Evolutionary conservation across 257 asterid species (phyloP).

Genomic region (Apocynum venetum): DNA sequence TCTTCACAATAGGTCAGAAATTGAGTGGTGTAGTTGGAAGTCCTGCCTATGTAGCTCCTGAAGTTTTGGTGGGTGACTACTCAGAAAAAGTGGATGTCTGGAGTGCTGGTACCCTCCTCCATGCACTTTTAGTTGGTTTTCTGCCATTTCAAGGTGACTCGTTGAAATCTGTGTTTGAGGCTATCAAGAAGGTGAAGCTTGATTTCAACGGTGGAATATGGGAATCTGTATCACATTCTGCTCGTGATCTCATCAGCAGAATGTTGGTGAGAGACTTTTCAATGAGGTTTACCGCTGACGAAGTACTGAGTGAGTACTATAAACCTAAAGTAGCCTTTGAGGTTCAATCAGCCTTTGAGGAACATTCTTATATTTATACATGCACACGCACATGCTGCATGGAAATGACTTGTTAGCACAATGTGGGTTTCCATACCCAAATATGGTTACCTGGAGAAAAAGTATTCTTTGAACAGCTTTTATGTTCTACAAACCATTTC

Average conservation of each 20-base stretch:
- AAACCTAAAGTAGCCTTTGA: not conserved
- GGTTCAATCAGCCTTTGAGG: not conserved
- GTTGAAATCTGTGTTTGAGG: conserved; percentile 62
- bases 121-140: conserved; percentile 73
- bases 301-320: conserved; percentile 65
- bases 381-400: not conserved
- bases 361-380: not conserved
- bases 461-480: not conserved
- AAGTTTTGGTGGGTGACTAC: conserved; percentile 75
- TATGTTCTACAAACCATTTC: not conserved
- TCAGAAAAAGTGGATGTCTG: conserved; percentile 84
- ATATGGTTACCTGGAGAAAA: not conserved
- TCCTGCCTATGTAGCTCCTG: conserved; percentile 93
- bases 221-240: conserved; percentile 67
- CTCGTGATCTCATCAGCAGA: conserved; percentile 66
- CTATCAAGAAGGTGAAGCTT: conserved; percentile 64
- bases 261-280: conserved; percentile 64
- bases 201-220: conserved; percentile 58
- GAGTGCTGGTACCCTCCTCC: conserved; percentile 89
- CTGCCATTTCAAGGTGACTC: conserved; percentile 81
- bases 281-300: conserved; percentile 58
- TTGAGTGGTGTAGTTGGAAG: conserved; percentile 80
- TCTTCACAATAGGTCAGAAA: conserved; percentile 54
- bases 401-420: not conserved
- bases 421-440: not conserved